Percentiles rank a stretch among this genome's conserved stretches.
These are phyloP conservation scores for Polytrichum commune DNA, from an alignment of 225 moss, liverwort and hornwort genomes.

Conservation along the genomic window DNA sequence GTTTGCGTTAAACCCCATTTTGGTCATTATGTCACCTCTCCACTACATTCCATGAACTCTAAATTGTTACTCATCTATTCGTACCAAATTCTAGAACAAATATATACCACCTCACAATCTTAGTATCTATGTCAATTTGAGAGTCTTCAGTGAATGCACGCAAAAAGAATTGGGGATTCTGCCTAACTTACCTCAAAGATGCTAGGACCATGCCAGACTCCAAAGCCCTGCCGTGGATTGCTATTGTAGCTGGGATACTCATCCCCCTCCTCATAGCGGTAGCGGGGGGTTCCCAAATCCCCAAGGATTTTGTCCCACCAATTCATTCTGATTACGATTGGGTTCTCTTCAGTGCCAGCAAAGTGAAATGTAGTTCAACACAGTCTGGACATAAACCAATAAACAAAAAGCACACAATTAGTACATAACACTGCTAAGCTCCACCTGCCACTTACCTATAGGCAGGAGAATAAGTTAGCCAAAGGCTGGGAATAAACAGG, in stretches of 20 bases:
- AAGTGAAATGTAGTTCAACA: no score
- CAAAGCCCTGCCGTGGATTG: constrained; percentile 32
- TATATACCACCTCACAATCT: not conserved
- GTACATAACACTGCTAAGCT: no score
- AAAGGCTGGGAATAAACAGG: no score
- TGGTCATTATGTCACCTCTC: no score
- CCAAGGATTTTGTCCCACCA: constrained; percentile 50
- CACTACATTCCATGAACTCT: no score
- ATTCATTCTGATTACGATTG: constrained; percentile 29
- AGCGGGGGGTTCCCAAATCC: constrained; percentile 32
- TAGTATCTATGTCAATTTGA: not conserved
- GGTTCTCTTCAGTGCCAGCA: no score
- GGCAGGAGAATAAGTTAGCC: no score
- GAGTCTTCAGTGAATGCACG: not conserved
- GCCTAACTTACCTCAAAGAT: constrained; percentile 42
- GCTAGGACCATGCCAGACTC: constrained; percentile 52
- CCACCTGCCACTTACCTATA: no score
- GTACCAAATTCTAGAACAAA: not conserved
- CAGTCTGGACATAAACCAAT: no score
- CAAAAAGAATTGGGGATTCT: not conserved
- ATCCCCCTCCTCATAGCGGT: constrained; percentile 50
- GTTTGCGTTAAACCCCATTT: no score
- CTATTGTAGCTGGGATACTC: constrained; percentile 37
- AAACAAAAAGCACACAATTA: no score
- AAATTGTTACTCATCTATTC: no score